Percentiles rank a stretch among this genome's conserved stretches.
phyloP scores from a whole-genome alignment of 371 early-diverging fungal species.

The Mucor sp. region DNA sequence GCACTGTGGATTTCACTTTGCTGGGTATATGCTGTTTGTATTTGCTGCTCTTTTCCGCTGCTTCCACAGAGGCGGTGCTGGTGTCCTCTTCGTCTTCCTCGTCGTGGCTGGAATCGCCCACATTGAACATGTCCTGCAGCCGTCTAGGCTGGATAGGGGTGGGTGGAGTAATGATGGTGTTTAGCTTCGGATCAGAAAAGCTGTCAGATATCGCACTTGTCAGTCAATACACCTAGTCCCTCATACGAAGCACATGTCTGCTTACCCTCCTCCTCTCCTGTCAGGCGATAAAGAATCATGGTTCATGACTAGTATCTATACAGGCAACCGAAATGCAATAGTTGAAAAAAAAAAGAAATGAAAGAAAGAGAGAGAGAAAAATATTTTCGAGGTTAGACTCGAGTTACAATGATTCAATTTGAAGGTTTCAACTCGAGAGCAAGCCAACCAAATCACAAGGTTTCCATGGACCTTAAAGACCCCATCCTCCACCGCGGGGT shows the following conservation, averaged over 20 bases:
- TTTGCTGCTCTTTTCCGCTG: neutral
- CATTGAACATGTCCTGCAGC: conserved; percentile 12
- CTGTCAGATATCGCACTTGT: neutral
- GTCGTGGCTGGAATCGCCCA: conserved; percentile 11
- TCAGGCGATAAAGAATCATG: neutral
- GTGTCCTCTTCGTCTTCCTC: conserved; percentile 11
- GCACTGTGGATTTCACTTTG: conserved; percentile 5
- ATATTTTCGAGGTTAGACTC: neutral
- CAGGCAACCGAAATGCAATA: neutral
- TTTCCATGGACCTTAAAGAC: neutral
- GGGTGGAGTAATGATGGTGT: neutral
- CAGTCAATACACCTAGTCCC: neutral
- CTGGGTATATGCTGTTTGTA: neutral
- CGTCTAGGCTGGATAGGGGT: neutral
- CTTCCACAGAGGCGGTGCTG: neutral
- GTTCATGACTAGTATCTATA: neutral
- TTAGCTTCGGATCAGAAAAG: conserved; percentile 9
- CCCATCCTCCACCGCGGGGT: neutral
- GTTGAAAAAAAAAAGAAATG: neutral
- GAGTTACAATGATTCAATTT: conserved; percentile 1
- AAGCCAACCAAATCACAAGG: neutral
- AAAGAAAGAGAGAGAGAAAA: neutral
- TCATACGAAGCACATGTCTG: neutral
- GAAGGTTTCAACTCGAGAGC: neutral
- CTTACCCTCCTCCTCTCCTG: neutral